Evolutionary conservation across 768 basidiomycete species (phyloP), one percentile per base, ranked within the genome.

Genomic region (Cyathus striatus): DNA sequence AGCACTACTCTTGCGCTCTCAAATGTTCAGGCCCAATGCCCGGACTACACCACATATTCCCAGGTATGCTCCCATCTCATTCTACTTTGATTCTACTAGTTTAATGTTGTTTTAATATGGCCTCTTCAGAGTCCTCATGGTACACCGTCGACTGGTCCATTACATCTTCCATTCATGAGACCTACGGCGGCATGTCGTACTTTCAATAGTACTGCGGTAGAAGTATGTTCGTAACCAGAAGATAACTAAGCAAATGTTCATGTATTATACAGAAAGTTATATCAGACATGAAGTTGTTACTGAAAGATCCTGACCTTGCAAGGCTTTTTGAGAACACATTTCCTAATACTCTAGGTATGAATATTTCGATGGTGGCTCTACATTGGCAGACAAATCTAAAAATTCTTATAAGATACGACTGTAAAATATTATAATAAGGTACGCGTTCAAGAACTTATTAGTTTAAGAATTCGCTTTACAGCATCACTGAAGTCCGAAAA

Each of bases 251-350:
- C 41, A 25, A 18, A 32, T 24, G 47, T 16, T 13, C 30, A 16
- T 25, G n/a, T 30, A n/a, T 24, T 18, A 24, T 30, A 32, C 22
- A 30, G 86, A 72, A 77, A 71, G 84, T 88, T 22, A 83, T 89
- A 23, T 51, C 49, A n/a, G 83, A 89, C 58, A 83, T 87, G 83
- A 87, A 76, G 33, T 57, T 65, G 14, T 70, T 81, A 35, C 64
- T 90, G 44, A 87, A 80, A 56, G 84, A 90, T 54, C 82, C 86
- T 0, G 87, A 90, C 52, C 49, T 90, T 40, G 87, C 86, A 10
- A 75, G 84, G 39, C 57, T 90, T 17, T 90, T 90, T 49, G 86
- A 88, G 59, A 90, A 89, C 48, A 82, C 86, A 1, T 87, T 88
- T 54, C 87, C 87, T 3, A 87, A 87, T 51, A 90, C 87, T 0